phyloP scores from a whole-genome alignment of 1,139 yeast species.

The Nakaseomyces sp. region DNA sequence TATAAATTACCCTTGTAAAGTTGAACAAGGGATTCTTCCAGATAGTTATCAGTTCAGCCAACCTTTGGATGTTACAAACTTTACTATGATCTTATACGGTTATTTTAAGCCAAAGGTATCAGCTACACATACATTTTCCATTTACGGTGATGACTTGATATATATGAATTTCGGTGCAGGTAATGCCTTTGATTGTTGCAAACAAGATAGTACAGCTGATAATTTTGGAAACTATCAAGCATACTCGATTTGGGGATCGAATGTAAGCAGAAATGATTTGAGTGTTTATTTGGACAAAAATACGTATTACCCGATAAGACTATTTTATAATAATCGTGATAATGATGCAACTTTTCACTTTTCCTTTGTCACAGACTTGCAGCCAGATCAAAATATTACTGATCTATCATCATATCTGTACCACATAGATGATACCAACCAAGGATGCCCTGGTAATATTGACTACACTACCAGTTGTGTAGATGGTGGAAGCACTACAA shows the following conservation, averaged over 20 bases:
- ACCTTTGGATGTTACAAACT: not conserved
- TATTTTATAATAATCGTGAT: not conserved
- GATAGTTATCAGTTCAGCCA: not conserved
- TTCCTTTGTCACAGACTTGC: not conserved
- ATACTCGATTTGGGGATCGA: not conserved
- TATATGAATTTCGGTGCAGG: not conserved
- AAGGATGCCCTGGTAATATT: not conserved
- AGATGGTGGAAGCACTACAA: not conserved
- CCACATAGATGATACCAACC: not conserved
- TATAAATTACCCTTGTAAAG: not conserved
- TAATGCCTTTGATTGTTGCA: not conserved
- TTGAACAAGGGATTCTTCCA: not conserved
- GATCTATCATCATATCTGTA: not conserved
- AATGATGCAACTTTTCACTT: not conserved
- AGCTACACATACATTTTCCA: not conserved
- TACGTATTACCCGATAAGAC: not conserved
- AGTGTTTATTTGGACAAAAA: not conserved
- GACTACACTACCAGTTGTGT: not conserved
- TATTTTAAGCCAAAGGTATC: not conserved
- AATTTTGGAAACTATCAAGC: slow-evolving; percentile 2
- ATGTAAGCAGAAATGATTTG: not conserved
- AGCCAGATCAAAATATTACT: not conserved
- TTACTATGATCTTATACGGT: not conserved
- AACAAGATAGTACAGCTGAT: not conserved
- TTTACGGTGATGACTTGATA: not conserved